Conservation (phyloP, 495 filamentous ascomycete genomes). For the Aspergillus bertholletiae region DNA sequence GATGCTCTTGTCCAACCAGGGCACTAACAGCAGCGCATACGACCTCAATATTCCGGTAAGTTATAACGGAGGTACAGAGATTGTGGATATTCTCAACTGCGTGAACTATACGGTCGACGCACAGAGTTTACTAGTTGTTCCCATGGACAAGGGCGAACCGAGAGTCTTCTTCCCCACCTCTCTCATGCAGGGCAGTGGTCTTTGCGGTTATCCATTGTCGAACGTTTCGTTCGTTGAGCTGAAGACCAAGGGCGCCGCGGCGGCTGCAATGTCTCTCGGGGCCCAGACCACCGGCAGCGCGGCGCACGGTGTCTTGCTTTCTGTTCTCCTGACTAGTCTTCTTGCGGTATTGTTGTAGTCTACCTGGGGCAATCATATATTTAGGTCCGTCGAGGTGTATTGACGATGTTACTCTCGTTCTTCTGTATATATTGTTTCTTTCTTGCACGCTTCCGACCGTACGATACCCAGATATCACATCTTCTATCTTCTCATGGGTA, state of each 20-base stretch:
- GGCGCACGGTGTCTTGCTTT: neutral
- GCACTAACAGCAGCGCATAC: slow-evolving; percentile 36
- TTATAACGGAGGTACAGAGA: slow-evolving; percentile 29
- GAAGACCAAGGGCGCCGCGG: neutral
- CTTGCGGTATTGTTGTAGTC: neutral
- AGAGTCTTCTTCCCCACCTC: slow-evolving; percentile 32
- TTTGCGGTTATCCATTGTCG: slow-evolving; percentile 15
- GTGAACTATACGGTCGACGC: slow-evolving; percentile 23
- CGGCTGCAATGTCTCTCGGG: neutral
- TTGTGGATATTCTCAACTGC: slow-evolving; percentile 48
- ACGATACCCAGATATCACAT: neutral
- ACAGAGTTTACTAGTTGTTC: slow-evolving; percentile 35
- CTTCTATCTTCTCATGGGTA: neutral
- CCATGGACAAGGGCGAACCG: slow-evolving; percentile 40
- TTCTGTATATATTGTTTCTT: neutral
- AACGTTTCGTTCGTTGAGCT: neutral
- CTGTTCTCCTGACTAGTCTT: neutral
- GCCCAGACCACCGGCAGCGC: neutral
- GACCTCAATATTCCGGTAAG: slow-evolving; percentile 39
- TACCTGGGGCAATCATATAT: neutral
- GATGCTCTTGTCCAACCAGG: slow-evolving; percentile 53
- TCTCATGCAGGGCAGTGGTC: slow-evolving; percentile 19
- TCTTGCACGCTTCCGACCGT: neutral
- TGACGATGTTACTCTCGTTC: neutral
- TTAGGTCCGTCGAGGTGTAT: neutral